phyloP scores from a whole-genome alignment of 164 flowering plant species.

The Stephania yunnanensis region DNA sequence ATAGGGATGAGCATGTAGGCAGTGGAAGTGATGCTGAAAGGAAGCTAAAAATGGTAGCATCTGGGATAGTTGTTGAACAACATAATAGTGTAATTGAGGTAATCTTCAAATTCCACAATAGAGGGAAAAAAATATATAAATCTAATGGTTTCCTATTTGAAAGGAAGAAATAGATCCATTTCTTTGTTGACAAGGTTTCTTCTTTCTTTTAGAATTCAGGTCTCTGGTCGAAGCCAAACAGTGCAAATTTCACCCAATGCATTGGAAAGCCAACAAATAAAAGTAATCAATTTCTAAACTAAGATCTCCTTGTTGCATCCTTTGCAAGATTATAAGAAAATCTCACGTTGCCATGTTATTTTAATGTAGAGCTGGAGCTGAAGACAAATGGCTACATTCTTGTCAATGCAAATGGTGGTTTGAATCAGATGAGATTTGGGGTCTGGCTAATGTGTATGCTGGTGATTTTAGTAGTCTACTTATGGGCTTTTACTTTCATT shows the following conservation, averaged over 20 bases:
- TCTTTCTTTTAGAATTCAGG: conserved; percentile 50
- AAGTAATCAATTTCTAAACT: conserved; percentile 37
- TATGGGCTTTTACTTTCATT: conserved; percentile 7
- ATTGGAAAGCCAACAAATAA: conserved; percentile 46
- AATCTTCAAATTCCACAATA: conserved; percentile 19
- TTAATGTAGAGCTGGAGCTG: conserved; percentile 51
- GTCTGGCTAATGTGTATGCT: conserved; percentile 49
- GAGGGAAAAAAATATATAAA: not conserved
- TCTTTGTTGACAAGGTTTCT: conserved; percentile 6
- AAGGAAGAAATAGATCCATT: not conserved
- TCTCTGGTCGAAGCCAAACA: conserved; percentile 76
- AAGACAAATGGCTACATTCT: conserved; percentile 82
- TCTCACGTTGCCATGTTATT: conserved; percentile 9
- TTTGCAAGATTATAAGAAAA: not conserved
- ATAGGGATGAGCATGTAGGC: conserved; percentile 24
- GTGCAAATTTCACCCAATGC: conserved; percentile 78
- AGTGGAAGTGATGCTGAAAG: conserved; percentile 47
- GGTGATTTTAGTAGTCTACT: conserved; percentile 9
- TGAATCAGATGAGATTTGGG: conserved; percentile 99
- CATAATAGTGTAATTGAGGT: conserved; percentile 38
- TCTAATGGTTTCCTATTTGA: not conserved
- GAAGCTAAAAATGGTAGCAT: conserved; percentile 44
- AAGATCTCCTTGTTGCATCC: not conserved
- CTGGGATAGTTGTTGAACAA: conserved; percentile 28
- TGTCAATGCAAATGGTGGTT: conserved; percentile 96